These are phyloP conservation scores for Suillus lakei DNA, from an alignment of 768 basidiomycete species.

Conservation along the genomic window DNA sequence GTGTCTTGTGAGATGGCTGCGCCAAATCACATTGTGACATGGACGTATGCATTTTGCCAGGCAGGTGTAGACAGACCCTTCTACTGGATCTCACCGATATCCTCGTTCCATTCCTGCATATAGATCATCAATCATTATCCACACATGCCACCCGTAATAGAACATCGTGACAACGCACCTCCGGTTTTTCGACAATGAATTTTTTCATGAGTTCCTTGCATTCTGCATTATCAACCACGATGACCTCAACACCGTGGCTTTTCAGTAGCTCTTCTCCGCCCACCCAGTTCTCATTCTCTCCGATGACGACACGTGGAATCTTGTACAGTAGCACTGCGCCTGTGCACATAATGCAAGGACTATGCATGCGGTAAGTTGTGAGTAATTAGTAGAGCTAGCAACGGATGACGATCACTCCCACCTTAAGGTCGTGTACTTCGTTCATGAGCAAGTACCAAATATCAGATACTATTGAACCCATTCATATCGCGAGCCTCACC, in stretches of 20 bases:
- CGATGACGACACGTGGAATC: slow-evolving; percentile 69
- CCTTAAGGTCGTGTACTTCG: slow-evolving; percentile 46
- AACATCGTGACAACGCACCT: slow-evolving; percentile 39
- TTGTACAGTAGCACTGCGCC: slow-evolving; percentile 67
- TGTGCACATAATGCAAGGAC: slow-evolving; percentile 70
- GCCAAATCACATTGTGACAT: not conserved
- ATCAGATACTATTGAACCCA: not conserved
- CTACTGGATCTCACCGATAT: slow-evolving; percentile 51
- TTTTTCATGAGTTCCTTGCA: slow-evolving; percentile 59
- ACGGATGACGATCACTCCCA: slow-evolving; percentile 19
- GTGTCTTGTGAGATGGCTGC: not conserved
- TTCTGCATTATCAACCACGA: slow-evolving; percentile 50
- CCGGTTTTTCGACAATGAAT: slow-evolving; percentile 61
- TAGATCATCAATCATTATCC: slow-evolving; percentile 15
- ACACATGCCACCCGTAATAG: slow-evolving; percentile 14
- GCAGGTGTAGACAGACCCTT: slow-evolving; percentile 2
- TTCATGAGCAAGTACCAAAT: not conserved
- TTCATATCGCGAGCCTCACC: slow-evolving; percentile 36
- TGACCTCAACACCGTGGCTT: slow-evolving; percentile 56
- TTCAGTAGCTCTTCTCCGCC: slow-evolving; percentile 60
- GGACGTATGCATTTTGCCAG: not conserved
- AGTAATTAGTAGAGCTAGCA: not conserved
- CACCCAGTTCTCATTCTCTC: slow-evolving; percentile 59
- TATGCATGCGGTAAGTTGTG: slow-evolving; percentile 21
- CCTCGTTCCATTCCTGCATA: slow-evolving; percentile 60